Base-by-base conservation (phyloP, 148 eudicot genomes). In the Silene uniflora region DNA sequence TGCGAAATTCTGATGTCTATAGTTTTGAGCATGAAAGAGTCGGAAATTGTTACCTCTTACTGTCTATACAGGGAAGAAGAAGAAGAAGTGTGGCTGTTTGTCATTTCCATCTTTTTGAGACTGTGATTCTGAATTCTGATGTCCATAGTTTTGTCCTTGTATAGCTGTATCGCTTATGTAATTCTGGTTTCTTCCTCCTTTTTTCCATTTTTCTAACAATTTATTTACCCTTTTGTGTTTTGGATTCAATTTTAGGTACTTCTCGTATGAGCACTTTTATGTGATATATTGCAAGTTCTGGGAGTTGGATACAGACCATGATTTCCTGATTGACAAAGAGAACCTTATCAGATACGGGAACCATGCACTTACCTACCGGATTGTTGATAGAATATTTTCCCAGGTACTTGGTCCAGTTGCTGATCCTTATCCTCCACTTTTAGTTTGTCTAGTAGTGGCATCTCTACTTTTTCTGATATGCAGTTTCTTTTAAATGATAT, bases 231-330 rank as follows among this genome's bases (percentile, higher is more conserved):
- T 52, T 76, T 12, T 68, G 55, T 18, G 22, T 44, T 35, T 73
- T 29, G 62, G 62, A 79, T 23, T 75, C 64, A 10, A 56, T 82
- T 7, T 25, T 81, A 94, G 98, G 84, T 94, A 91, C 85, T 94
- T 94, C 86, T 94, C 98, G 35, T 94, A 94, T 82, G 98, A 94
- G 82, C 98, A 94, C 81, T 94, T 94, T 73, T 94, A 94, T 29
- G 97, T 91, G 72, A 91, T 94, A 82, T 94, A 94, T 72, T 94
- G 98, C 91, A 94, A 94, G 85, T 94, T 94, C 74, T 94, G 96
- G 98, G 98, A 94, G 87, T 86, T 94, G 80, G 98, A 94, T 81
- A 86, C 96, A 14, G 98, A 94, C 80, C 98, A 91, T 73, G 98
- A 91, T 85, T 94, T 94, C 83, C 82, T 91, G 79, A 94, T 94